A percentile compares a stretch with the other conserved stretches of the same genome.
phyloP scores from a whole-genome alignment of 2,329 filamentous ascomycete genomes.

The Cryphonectria nitschkei region DNA sequence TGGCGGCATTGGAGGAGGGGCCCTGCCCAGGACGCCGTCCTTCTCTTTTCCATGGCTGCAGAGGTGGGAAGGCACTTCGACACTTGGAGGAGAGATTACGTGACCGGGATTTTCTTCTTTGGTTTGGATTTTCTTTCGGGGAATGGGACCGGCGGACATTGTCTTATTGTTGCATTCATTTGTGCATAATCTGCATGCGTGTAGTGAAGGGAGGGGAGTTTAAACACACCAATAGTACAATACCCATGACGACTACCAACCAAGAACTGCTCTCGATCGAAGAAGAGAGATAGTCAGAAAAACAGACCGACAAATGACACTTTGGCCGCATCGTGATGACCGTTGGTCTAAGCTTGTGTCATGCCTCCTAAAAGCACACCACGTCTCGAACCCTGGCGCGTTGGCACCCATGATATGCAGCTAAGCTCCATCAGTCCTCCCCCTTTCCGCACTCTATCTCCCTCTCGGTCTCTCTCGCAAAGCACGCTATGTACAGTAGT shows the following conservation, averaged over 20 bases:
- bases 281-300: too few relatives aligned
- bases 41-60: constrained; percentile 27
- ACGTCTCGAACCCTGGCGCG: not conserved
- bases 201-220: not conserved
- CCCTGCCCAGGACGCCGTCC: constrained; percentile 2
- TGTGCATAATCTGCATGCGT: not conserved
- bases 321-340: not conserved
- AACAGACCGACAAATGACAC: not conserved
- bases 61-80: constrained; percentile 17
- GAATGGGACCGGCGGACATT: not conserved
- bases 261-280: too few relatives aligned
- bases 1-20: not conserved
- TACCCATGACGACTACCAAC: not conserved
- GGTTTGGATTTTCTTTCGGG: too few relatives aligned
- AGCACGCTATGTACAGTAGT: not conserved
- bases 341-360: not conserved
- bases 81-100: constrained; percentile 16
- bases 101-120: not conserved
- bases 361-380: constrained; percentile 15
- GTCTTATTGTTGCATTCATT: not conserved
- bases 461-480: not conserved
- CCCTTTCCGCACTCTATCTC: too few relatives aligned
- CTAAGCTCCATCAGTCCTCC: not conserved
- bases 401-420: not conserved
- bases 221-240: not conserved